Percentiles rank a stretch among this genome's conserved stretches.
Evolutionary conservation across 2,329 filamentous ascomycete genomes (phyloP).

Genomic region (Lachnellula cervina): DNA sequence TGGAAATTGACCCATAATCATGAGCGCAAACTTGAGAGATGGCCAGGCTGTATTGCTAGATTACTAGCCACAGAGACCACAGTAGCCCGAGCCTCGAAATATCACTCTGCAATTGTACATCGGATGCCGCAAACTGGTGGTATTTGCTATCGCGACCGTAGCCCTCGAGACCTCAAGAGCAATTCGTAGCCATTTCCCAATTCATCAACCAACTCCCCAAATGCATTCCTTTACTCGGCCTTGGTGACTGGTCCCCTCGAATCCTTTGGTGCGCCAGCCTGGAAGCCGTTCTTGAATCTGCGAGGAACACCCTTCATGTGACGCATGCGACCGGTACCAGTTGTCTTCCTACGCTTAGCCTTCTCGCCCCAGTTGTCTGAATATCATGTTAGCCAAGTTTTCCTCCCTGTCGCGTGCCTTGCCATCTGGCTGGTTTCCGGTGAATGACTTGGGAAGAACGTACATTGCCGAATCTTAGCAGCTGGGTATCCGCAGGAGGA

Average conservation of each 20-base stretch:
- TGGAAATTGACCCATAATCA: not conserved
- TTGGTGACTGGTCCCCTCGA: conserved; percentile 57
- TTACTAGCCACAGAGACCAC: not conserved
- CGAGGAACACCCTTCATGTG: conserved; percentile 90
- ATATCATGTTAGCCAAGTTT: conserved; percentile 64
- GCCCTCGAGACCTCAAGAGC: conserved; percentile 27
- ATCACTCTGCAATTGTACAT: conserved; percentile 16
- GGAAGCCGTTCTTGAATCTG: conserved; percentile 98
- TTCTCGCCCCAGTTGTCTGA: conserved; percentile 99
- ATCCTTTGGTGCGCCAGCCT: conserved; percentile 79
- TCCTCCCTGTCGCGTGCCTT: conserved; percentile 64
- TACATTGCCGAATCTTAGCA: conserved; percentile 99
- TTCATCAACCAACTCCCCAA: conserved; percentile 28
- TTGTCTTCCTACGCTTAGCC: conserved; percentile 99
- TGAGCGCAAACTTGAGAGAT: not conserved
- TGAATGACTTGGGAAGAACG: conserved; percentile 40
- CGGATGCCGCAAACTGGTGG: conserved; percentile 28
- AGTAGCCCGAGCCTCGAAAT: conserved; percentile 10
- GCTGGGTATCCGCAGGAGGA: conserved; percentile 91
- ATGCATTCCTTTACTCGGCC: conserved; percentile 35
- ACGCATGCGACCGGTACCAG: conserved; percentile 92
- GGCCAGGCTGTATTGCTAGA: not conserved
- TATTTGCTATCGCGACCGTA: conserved; percentile 32
- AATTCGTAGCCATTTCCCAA: conserved; percentile 32
- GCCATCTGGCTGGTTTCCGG: conserved; percentile 39